These are phyloP conservation scores for Fusarium odoratissimum DNA, from an alignment of 2,329 filamentous ascomycete genomes.

Conservation along the genomic window DNA sequence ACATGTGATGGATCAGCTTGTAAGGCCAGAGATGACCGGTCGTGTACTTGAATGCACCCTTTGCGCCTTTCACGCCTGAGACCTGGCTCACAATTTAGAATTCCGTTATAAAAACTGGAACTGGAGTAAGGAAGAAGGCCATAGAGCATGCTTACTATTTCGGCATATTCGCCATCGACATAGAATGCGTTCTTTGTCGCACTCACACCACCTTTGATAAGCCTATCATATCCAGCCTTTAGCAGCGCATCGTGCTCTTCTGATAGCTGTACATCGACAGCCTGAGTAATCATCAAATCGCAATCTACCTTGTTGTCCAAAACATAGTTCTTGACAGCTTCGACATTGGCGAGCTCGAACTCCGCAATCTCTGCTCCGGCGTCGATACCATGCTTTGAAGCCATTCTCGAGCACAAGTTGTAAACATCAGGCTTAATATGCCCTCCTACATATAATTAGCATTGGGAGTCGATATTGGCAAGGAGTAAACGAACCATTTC, in stretches of 20 bases:
- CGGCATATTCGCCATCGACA: conserved; percentile 39
- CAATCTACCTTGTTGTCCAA: conserved; percentile 56
- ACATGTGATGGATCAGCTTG: conserved; percentile 47
- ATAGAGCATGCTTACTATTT: conserved; percentile 7
- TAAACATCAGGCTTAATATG: conserved; percentile 39
- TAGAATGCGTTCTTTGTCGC: background rate
- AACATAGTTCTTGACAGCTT: conserved; percentile 50
- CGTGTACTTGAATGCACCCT: conserved; percentile 48
- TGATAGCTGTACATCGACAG: conserved; percentile 53
- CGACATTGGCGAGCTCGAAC: conserved; percentile 28
- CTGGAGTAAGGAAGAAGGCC: too few relatives aligned
- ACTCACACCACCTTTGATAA: conserved; percentile 39
- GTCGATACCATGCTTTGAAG: conserved; percentile 21
- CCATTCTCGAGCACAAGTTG: background rate
- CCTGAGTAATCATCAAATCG: conserved; percentile 56
- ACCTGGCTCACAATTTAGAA: conserved; percentile 35
- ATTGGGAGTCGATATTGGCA: rapidly evolving
- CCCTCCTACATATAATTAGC: background rate
- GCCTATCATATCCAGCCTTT: conserved; percentile 46
- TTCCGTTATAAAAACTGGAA: rapidly evolving
- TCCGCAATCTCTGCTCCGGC: conserved; percentile 37
- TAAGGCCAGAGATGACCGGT: conserved; percentile 48
- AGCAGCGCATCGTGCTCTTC: conserved; percentile 37
- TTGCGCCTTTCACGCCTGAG: conserved; percentile 49
- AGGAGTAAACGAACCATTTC: conserved; percentile 45